phyloP scores from a whole-genome alignment of 1,284 basidiomycete species.

The Coniophora puteana region DNA sequence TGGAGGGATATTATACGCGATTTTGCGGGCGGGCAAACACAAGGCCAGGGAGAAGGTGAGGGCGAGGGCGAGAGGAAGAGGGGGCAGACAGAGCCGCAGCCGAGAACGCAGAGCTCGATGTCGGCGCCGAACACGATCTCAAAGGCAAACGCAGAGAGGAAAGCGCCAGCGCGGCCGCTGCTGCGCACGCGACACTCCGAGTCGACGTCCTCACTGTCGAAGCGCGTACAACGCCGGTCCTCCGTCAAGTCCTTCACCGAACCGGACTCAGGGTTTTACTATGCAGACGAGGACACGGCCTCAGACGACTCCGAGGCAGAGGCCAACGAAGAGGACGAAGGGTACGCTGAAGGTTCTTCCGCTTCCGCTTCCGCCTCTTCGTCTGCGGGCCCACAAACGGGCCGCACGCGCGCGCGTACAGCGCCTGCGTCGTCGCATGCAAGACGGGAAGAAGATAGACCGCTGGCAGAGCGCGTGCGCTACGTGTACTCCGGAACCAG shows the following conservation, averaged over 20 bases:
- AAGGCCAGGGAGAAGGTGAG: slow-evolving; percentile 21
- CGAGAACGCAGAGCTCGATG: slow-evolving; percentile 1
- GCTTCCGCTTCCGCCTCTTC: too few species aligned
- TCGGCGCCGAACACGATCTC: not conserved
- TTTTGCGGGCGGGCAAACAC: slow-evolving; percentile 36
- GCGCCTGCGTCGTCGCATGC: too few species aligned
- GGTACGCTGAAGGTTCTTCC: too few species aligned
- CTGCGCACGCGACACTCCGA: not conserved
- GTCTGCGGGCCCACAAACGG: too few species aligned
- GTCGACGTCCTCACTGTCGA: not conserved
- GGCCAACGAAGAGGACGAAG: slow-evolving; percentile 45
- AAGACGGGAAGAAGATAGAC: slow-evolving; percentile 55
- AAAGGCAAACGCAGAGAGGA: not conserved
- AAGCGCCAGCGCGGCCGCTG: too few species aligned
- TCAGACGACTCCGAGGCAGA: slow-evolving; percentile 54
- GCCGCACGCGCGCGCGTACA: too few species aligned
- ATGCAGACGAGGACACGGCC: slow-evolving; percentile 33
- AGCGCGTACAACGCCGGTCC: slow-evolving; percentile 23
- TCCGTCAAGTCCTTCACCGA: slow-evolving; percentile 26
- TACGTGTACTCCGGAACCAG: slow-evolving; percentile 38
- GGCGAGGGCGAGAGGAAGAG: slow-evolving; percentile 8
- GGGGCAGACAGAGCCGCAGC: not conserved
- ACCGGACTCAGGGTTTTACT: not conserved
- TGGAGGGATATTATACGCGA: slow-evolving; percentile 55
- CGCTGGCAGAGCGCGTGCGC: slow-evolving; percentile 59